Evolutionary conservation across 176 grass and related monocot genomes (phyloP), one percentile per base, ranked within the genome.

Genomic region (Oryza coarctata): DNA sequence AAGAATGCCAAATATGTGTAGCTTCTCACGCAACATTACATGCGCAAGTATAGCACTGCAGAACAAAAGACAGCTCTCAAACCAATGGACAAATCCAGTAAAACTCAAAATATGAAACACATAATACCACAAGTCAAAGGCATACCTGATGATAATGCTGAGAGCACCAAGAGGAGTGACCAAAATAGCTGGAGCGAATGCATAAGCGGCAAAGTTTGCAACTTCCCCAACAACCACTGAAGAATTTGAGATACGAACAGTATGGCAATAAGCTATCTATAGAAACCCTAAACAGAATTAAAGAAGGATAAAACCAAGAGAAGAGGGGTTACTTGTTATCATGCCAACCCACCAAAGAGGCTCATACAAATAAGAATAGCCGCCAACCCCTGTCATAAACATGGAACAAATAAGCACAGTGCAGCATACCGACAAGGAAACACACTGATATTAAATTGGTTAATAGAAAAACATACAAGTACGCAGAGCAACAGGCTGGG

Each of bases 101-200:
- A 78, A 63, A 65, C 41, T 25, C 47, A 27, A 27, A 60, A 72
- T 27, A 65, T 1, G 0, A 67, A 72, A 82, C 28, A 63, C 58
- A 33, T 27, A 60, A 85, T 80, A 55, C 10, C 4, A 12, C 7
- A 78, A 63, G 9, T 68, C 8, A 62, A 49, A 72, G 41, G 5
- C 80, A 71, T 88, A 82, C 93, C 93, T 96, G 83, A 92, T 89
- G 65, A 96, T 96, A 78, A 96, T 96, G 87, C 93, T 96, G 65
- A 96, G 90, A 66, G 93, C 90, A 12, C 93, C 93, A 86, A 96
- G 93, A 77, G 93, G 93, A 84, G 93, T 96, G 29, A 96, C 93
- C 73, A 96, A 81, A 90, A 96, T 96, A 44, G 93, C 90, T 39
- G 93, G 90, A 55, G 93, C 88, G 79, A 96, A 96, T 82, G 93